A percentile compares a stretch with the other conserved stretches of the same genome.
Conservation (phyloP, 2,329 filamentous ascomycete genomes). For the Teratosphaeriaceae sp. region DNA sequence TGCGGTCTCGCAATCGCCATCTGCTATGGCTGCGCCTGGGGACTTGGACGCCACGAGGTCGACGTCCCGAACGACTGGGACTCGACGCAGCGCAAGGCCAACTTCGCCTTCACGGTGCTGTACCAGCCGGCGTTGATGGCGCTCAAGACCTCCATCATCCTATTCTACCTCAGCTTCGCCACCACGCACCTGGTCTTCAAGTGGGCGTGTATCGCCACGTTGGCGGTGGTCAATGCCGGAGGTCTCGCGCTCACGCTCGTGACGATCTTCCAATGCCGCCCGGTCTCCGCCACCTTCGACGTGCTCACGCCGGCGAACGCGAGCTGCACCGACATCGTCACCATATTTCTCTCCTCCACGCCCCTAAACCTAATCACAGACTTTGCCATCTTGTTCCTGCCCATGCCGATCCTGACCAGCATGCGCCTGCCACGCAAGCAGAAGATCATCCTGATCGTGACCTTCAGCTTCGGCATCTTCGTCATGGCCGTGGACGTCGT, state of each 20-base stretch:
- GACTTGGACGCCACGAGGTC: constrained; percentile 60
- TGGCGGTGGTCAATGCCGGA: constrained; percentile 70
- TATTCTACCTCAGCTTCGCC: constrained; percentile 82
- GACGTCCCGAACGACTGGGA: constrained; percentile 50
- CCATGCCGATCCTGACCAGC: constrained; percentile 78
- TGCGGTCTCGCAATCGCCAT: constrained; percentile 63
- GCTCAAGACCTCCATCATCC: constrained; percentile 84
- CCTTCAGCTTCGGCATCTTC: constrained; percentile 81
- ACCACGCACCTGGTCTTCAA: constrained; percentile 71
- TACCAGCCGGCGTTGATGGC: constrained; percentile 84
- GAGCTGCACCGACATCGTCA: constrained; percentile 55
- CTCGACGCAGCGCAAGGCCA: constrained; percentile 48
- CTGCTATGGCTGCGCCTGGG: constrained; percentile 55
- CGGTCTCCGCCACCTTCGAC: constrained; percentile 62
- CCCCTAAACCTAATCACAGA: constrained; percentile 92
- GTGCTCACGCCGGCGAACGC: constrained; percentile 40
- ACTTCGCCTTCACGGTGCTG: constrained; percentile 56
- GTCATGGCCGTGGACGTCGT: constrained; percentile 84
- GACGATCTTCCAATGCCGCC: constrained; percentile 80
- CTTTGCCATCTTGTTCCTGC: constrained; percentile 76
- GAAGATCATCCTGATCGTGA: constrained; percentile 79
- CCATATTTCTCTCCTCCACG: constrained; percentile 66
- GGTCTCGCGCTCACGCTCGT: constrained; percentile 75
- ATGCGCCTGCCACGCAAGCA: constrained; percentile 81
- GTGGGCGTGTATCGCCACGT: constrained; percentile 71